Conservation (phyloP, 2,329 filamentous ascomycete genomes). For the Fusarium sp. region DNA sequence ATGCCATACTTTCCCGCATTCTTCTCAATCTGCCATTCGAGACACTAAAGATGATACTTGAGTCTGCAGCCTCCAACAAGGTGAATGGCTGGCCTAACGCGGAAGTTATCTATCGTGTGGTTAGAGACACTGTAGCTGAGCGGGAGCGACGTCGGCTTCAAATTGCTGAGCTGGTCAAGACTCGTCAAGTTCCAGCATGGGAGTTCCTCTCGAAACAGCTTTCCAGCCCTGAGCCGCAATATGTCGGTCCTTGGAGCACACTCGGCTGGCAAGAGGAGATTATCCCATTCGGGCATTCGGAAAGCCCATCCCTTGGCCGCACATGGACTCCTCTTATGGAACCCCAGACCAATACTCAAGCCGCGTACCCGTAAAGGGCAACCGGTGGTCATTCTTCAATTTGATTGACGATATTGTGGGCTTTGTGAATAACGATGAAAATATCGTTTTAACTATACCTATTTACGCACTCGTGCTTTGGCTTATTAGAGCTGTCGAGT, state of each 20-base stretch:
- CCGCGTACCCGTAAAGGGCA: constrained; percentile 49
- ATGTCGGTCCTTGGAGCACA: constrained; percentile 58
- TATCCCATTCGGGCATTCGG: constrained; percentile 51
- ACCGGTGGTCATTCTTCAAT: constrained; percentile 20
- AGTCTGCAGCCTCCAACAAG: constrained; percentile 65
- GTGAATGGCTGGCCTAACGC: constrained; percentile 62
- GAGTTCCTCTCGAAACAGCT: constrained; percentile 52
- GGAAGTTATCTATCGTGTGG: constrained; percentile 59
- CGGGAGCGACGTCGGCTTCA: constrained; percentile 66
- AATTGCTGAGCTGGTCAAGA: constrained; percentile 56
- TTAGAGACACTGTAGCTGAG: constrained; percentile 64
- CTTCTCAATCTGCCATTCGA: constrained; percentile 77
- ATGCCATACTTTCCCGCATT: constrained; percentile 70
- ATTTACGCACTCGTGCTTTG: constrained; percentile 6
- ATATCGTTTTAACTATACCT: constrained; percentile 28
- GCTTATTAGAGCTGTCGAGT: constrained; percentile 11
- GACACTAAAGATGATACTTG: constrained; percentile 72
- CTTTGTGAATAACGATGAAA: constrained; percentile 38
- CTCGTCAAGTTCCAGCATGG: constrained; percentile 51
- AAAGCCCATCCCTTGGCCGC: constrained; percentile 57
- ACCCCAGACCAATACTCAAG: constrained; percentile 33
- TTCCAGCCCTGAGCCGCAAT: constrained; percentile 53
- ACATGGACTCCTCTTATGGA: constrained; percentile 56
- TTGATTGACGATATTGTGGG: constrained; percentile 32
- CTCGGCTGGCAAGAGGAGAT: constrained; percentile 63